These are phyloP conservation scores for Bruguiera sexangula DNA, from an alignment of 345 rosid genomes.

Conservation along the genomic window DNA sequence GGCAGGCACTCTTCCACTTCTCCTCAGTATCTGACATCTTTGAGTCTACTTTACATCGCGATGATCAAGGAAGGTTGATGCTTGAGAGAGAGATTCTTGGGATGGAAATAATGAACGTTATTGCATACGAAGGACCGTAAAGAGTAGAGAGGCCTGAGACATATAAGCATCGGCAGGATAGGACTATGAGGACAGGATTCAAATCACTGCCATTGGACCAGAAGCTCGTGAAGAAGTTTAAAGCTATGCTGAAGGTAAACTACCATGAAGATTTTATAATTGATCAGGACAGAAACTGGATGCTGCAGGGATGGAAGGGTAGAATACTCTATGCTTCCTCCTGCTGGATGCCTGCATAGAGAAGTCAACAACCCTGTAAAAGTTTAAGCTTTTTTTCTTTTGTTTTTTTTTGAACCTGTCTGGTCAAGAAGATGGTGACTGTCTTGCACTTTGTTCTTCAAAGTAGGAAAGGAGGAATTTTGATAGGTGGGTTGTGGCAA, in stretches of 20 bases:
- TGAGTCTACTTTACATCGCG: constrained; percentile 68
- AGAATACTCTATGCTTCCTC: constrained; percentile 68
- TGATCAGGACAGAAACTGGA: constrained; percentile 69
- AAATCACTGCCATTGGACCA: constrained; percentile 57
- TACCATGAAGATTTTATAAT: constrained; percentile 82
- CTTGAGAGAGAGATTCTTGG: constrained; percentile 75
- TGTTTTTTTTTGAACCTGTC: no score
- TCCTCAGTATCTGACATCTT: constrained; percentile 87
- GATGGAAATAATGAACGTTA: constrained; percentile 73
- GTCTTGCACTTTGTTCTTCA: no score
- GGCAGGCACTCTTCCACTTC: constrained; percentile 92
- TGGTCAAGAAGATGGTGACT: no score
- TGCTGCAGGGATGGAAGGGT: constrained; percentile 95
- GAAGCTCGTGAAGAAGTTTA: constrained; percentile 43
- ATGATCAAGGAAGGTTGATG: constrained; percentile 65
- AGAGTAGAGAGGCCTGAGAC: constrained; percentile 95
- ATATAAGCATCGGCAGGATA: constrained; percentile 83
- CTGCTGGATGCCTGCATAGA: constrained; percentile 64
- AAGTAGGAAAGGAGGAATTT: no score
- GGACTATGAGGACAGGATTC: constrained; percentile 74
- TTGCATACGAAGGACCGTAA: constrained; percentile 87
- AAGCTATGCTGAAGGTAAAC: constrained; percentile 33
- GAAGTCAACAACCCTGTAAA: background rate
- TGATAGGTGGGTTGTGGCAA: no score
- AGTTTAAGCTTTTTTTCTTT: no score